A percentile compares a stretch with the other conserved stretches of the same genome.
Conservation (phyloP, 1,139 yeast species). For the Wickerhamiella pararugosa region DNA sequence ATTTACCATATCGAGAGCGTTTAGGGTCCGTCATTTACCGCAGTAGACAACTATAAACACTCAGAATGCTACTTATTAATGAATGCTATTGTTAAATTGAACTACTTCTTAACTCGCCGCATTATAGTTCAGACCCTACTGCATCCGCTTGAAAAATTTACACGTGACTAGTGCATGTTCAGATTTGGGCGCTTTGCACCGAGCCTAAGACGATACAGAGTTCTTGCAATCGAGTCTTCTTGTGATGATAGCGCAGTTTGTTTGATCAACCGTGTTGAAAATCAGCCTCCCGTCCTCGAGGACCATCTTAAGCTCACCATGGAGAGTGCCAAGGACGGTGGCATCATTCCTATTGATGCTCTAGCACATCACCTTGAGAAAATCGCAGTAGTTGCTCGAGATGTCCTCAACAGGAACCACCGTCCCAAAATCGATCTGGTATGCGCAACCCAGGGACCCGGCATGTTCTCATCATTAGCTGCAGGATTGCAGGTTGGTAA, state of each 20-base stretch:
- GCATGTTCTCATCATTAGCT: conserved; percentile 81
- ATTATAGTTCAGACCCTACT: too few relatives aligned
- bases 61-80: neutral
- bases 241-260: conserved; percentile 95
- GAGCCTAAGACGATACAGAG: conserved; percentile 33
- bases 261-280: conserved; percentile 37
- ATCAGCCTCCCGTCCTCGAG: conserved; percentile 35
- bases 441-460: conserved; percentile 93
- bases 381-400: conserved; percentile 34
- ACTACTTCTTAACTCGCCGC: neutral
- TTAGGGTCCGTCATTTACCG: too few relatives aligned
- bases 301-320: conserved; percentile 53
- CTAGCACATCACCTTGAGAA: conserved; percentile 56
- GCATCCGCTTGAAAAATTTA: too few relatives aligned
- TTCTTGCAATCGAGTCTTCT: conserved; percentile 78
- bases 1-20: too few relatives aligned
- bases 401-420: conserved; percentile 23
- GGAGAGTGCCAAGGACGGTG: conserved; percentile 55
- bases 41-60: neutral
- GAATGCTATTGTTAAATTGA: neutral
- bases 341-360: conserved; percentile 81
- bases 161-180: too few relatives aligned
- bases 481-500: conserved; percentile 76
- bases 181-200: conserved; percentile 14
- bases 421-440: conserved; percentile 49